Conservation (phyloP, 805 yeast genomes). For the Saturnispora zaruensis region DNA sequence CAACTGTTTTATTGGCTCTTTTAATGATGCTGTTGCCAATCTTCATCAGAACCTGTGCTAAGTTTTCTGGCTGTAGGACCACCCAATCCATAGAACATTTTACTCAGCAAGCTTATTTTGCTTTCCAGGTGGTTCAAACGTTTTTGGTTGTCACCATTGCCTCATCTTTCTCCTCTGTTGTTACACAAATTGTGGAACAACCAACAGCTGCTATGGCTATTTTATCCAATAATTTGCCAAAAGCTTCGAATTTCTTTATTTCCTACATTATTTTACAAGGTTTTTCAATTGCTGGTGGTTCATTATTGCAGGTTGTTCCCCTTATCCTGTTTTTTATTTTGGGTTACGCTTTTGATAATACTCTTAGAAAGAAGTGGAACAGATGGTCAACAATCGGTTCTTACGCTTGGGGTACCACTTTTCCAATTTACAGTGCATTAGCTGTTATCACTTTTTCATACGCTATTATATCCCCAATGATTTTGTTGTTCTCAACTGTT, state of each 20-base stretch:
- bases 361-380: constrained; percentile 59
- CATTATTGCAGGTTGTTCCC: constrained; percentile 53
- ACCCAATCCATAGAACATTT: constrained; percentile 49
- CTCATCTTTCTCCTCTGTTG: constrained; percentile 64
- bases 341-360: constrained; percentile 48
- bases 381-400: constrained; percentile 48
- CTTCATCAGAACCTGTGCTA: constrained; percentile 56
- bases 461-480: constrained; percentile 72
- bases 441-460: constrained; percentile 62
- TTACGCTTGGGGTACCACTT: constrained; percentile 64
- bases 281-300: constrained; percentile 54
- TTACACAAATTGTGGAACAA: constrained; percentile 47
- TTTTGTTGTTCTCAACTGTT: constrained; percentile 61
- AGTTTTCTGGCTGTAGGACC: constrained; percentile 49
- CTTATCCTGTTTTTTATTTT: constrained; percentile 51
- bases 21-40: constrained; percentile 62
- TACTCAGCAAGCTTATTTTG: constrained; percentile 62
- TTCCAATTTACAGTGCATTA: constrained; percentile 68
- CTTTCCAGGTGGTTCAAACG: constrained; percentile 62
- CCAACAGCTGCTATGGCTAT: constrained; percentile 52
- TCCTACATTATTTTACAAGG: constrained; percentile 66
- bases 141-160: constrained; percentile 64
- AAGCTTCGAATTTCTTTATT: constrained; percentile 63
- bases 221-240: constrained; percentile 62
- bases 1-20: constrained; percentile 55